Evolutionary conservation across 2,329 filamentous ascomycete species (phyloP).

Genomic region (Claviceps humidiphila): DNA sequence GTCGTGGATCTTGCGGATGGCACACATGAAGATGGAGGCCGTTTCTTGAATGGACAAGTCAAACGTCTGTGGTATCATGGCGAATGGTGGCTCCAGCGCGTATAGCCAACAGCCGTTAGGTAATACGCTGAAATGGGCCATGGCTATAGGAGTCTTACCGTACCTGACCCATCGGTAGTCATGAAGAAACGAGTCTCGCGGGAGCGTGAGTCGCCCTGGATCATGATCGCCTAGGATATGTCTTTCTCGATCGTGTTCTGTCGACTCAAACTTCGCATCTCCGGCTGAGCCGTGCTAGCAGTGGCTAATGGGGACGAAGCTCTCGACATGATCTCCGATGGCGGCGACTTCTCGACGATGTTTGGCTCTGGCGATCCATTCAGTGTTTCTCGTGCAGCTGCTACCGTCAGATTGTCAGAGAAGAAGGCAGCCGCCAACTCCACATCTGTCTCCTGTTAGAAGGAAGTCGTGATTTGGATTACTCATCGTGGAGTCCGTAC

Average conservation of each 20-base stretch:
- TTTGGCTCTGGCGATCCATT: background rate
- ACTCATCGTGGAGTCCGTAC: background rate
- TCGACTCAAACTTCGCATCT: background rate
- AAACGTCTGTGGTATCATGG: background rate
- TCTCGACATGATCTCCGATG: background rate
- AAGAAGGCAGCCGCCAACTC: constrained; percentile 7
- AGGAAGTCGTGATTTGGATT: background rate
- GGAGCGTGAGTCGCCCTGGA: background rate
- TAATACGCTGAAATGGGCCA: background rate
- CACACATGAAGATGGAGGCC: background rate
- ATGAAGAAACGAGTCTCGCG: background rate
- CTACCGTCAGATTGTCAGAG: background rate
- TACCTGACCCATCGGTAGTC: background rate
- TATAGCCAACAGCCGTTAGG: background rate
- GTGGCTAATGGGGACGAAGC: background rate
- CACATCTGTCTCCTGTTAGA: background rate
- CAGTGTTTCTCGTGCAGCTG: background rate
- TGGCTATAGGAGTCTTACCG: background rate
- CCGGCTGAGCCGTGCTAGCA: background rate
- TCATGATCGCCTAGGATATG: background rate
- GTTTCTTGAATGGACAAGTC: background rate
- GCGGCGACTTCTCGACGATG: background rate
- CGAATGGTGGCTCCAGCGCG: background rate
- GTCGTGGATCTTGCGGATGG: background rate
- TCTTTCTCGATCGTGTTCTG: background rate